These are phyloP conservation scores for Limtongia smithiae DNA, from an alignment of 805 yeast genomes.

Conservation along the genomic window DNA sequence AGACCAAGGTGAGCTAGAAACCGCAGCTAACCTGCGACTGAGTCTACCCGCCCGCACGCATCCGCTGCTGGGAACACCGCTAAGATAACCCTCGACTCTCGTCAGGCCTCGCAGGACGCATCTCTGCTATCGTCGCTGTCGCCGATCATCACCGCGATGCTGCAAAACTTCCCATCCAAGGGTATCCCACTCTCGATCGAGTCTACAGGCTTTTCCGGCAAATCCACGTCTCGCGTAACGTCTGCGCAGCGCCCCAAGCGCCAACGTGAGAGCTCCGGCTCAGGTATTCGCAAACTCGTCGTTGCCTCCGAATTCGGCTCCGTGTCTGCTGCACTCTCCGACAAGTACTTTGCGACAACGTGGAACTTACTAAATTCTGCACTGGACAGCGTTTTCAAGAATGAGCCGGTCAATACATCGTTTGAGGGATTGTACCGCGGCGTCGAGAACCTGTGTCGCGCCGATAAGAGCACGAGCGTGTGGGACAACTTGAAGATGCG, in stretches of 20 bases:
- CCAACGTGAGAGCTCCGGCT: constrained; percentile 17
- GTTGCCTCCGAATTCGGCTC: constrained; percentile 2
- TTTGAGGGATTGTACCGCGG: constrained; percentile 36
- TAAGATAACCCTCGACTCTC: too few species aligned
- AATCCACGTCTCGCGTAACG: constrained; percentile 6
- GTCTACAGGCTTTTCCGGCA: background rate
- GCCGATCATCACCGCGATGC: constrained; percentile 10
- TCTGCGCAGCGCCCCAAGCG: constrained; percentile 23
- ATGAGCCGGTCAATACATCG: constrained; percentile 19
- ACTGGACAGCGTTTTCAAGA: constrained; percentile 13
- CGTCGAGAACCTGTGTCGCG: constrained; percentile 35
- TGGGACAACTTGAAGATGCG: constrained; percentile 28
- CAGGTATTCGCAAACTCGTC: constrained; percentile 20
- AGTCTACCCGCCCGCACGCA: too few species aligned
- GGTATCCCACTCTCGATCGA: constrained; percentile 16
- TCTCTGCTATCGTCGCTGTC: too few species aligned
- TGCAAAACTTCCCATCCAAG: constrained; percentile 25
- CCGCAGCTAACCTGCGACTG: too few species aligned
- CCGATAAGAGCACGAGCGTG: constrained; percentile 29
- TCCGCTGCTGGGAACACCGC: too few species aligned
- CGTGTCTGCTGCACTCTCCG: constrained; percentile 8
- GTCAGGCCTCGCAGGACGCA: too few species aligned
- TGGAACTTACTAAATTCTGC: constrained; percentile 16
- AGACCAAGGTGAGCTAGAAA: too few species aligned
- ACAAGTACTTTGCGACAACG: constrained; percentile 14